phyloP scores from a whole-genome alignment of 139 green algal species.

The Haematococcus sp. region DNA sequence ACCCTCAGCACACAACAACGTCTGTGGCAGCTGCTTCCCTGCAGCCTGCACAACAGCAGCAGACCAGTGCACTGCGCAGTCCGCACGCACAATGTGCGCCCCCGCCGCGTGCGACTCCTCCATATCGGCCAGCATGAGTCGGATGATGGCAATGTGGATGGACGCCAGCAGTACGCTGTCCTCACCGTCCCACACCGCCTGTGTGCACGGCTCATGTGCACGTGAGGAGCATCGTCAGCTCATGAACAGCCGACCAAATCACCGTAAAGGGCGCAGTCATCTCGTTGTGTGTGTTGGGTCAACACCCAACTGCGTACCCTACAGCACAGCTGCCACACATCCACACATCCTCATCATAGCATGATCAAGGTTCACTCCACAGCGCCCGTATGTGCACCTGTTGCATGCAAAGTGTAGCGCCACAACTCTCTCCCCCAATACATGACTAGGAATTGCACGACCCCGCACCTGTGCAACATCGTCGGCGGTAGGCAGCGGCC shows the following conservation, averaged over 20 bases:
- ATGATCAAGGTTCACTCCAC: background rate
- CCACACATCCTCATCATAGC: background rate
- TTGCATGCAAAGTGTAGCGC: conserved; percentile 5
- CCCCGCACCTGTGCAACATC: conserved; percentile 2
- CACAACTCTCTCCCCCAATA: no score
- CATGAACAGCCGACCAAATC: no score
- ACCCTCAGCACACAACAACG: background rate
- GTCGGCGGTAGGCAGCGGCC: conserved; percentile 13
- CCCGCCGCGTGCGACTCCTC: conserved; percentile 62
- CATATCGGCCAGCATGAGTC: conserved; percentile 72
- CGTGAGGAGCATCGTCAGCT: no score
- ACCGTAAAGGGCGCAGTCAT: no score
- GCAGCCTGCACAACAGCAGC: no score
- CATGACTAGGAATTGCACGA: background rate
- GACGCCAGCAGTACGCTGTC: conserved; percentile 49
- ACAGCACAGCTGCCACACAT: background rate
- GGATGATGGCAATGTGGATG: conserved; percentile 75
- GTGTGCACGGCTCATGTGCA: conserved; percentile 13
- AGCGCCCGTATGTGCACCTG: conserved; percentile 19
- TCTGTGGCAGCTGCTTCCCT: background rate
- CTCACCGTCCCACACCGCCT: conserved; percentile 47
- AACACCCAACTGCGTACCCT: no score
- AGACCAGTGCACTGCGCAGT: no score
- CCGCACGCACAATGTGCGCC: background rate
- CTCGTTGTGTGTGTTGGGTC: no score